Percentiles rank a stretch among this genome's conserved stretches.
Conservation (phyloP, 164 flowering plant genomes). For the Hamamelis virginiana region DNA sequence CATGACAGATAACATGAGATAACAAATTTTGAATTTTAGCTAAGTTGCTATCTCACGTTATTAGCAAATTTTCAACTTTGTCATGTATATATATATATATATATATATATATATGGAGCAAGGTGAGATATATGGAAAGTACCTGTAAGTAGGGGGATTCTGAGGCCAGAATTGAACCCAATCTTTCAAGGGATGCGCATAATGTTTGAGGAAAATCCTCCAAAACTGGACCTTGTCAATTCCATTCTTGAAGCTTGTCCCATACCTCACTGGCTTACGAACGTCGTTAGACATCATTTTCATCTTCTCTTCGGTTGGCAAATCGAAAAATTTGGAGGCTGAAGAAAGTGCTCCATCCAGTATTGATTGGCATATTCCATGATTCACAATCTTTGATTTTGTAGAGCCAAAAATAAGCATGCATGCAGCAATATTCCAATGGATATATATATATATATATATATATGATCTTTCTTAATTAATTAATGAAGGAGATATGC, state of each 20-base stretch:
- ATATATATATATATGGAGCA: too few relatives aligned
- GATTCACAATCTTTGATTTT: constrained; percentile 48
- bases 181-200: constrained; percentile 45
- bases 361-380: constrained; percentile 37
- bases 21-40: too few relatives aligned
- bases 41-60: too few relatives aligned
- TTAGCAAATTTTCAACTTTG: too few relatives aligned
- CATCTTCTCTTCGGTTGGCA: constrained; percentile 37
- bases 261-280: constrained; percentile 50
- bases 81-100: too few relatives aligned
- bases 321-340: constrained; percentile 36
- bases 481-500: too few relatives aligned
- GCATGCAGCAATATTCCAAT: too few relatives aligned
- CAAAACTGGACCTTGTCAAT: constrained; percentile 43
- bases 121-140: too few relatives aligned
- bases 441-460: too few relatives aligned
- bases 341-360: constrained; percentile 32
- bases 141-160: constrained; percentile 46
- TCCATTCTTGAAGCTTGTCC: constrained; percentile 47
- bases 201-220: constrained; percentile 65
- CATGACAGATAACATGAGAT: too few relatives aligned
- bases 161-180: constrained; percentile 52
- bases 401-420: too few relatives aligned
- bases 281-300: constrained; percentile 44
- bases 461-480: too few relatives aligned